A percentile compares a stretch with the other conserved stretches of the same genome.
These are phyloP conservation scores for Dissophora ornata DNA, from an alignment of 192 early-diverging fungal genomes.

Conservation along the genomic window DNA sequence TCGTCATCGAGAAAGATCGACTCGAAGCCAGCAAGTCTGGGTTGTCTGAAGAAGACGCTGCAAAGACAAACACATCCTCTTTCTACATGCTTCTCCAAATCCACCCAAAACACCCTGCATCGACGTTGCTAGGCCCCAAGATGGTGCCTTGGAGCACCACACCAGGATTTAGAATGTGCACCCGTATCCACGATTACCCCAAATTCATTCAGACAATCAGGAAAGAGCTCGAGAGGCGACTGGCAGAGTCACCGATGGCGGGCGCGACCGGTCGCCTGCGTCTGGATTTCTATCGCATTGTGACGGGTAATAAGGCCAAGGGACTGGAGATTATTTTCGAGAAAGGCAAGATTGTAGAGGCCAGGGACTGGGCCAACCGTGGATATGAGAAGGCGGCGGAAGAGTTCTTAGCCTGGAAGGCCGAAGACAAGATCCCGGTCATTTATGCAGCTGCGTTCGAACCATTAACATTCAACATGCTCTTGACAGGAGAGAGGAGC, in stretches of 20 bases:
- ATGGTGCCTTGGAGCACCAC: background rate
- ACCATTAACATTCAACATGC: conserved; percentile 21
- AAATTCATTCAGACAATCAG: conserved; percentile 18
- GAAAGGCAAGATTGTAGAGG: conserved; percentile 28
- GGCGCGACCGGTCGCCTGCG: conserved; percentile 8
- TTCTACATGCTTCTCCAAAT: conserved; percentile 6
- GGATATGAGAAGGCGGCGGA: conserved; percentile 1
- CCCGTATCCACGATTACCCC: conserved; percentile 27
- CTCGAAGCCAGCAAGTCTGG: conserved; percentile 1
- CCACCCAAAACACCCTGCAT: conserved; percentile 18
- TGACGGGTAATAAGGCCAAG: conserved; percentile 27
- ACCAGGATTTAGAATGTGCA: conserved; percentile 5
- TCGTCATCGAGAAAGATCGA: background rate
- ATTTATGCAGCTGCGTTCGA: conserved; percentile 13
- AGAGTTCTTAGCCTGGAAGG: conserved; percentile 16
- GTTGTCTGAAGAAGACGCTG: background rate
- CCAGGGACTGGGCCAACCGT: conserved; percentile 17
- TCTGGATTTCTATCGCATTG: conserved; percentile 30
- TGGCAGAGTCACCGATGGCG: conserved; percentile 22
- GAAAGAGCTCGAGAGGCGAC: conserved; percentile 22
- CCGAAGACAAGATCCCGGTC: conserved; percentile 2
- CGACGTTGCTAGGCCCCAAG: conserved; percentile 3
- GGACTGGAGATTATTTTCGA: conserved; percentile 26
- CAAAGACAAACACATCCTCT: conserved; percentile 4
- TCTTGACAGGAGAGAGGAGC: conserved; percentile 6